Evolutionary conservation across 2,329 filamentous ascomycete genomes (phyloP), one percentile per base, ranked within the genome.

Genomic region (Pestalotiopsis fici): DNA sequence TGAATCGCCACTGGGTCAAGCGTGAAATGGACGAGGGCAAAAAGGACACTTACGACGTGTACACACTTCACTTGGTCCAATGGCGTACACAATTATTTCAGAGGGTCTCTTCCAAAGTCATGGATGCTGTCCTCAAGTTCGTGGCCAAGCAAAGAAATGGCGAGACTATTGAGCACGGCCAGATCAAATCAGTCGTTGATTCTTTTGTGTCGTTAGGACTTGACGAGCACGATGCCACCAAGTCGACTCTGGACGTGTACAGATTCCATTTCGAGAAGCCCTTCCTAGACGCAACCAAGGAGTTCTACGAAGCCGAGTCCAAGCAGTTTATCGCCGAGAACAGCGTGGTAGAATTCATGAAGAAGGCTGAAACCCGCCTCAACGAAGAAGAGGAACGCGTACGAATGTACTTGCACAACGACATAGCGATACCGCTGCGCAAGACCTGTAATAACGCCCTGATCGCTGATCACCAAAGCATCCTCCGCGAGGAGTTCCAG

Each of bases 1-100:
- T 99, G 28, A 99, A 99, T 77, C 90, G 96, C 35, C 96, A 99
- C 81, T 99, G 97, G 96, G 96, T 99, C 2, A 99, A 98, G 86
- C 88, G 96, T 35, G 96, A 99, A 82, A 97, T 99, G 82, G 96
- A 99, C 71, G 96, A 99, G 80, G 96, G 96, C 39, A 98, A 99
- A 83, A 98, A 98, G 84, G 93, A 95, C 75, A 93, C 98, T 7
- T 98, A 97, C 79, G 96, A 99, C 79, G 96, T 99, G 60, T 99
- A 99, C 81, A 99, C 96, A 0, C 83, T 99, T 43, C 96, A 99
- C 75, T 85, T 99, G 54, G 96, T 98, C 23, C 93, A 95, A 77
- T 99, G 96, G 96, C 94, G 95, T 72, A 88, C 92, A 72, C 93
- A 97, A 68, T 90, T 99, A 75, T 99, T 99, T 79, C 87, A 89